These are phyloP conservation scores for Ophiostoma novo-ulmi DNA, from an alignment of 2,329 filamentous ascomycete genomes.

Conservation along the genomic window DNA sequence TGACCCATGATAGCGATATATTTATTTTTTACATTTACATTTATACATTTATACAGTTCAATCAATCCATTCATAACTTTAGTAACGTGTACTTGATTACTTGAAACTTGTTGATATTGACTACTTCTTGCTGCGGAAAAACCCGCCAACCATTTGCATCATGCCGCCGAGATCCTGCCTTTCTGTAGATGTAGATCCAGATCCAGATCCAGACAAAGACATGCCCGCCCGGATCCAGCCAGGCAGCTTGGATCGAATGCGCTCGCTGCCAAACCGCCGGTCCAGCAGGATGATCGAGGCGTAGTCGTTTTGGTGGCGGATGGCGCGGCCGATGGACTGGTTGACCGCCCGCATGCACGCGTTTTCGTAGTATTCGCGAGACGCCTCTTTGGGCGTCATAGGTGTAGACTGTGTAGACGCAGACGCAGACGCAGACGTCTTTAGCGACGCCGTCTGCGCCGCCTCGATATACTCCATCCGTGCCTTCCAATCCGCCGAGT, in stretches of 20 bases:
- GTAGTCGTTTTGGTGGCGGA: slow-evolving; percentile 82
- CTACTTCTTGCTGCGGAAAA: slow-evolving; percentile 45
- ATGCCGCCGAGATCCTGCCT: slow-evolving; percentile 51
- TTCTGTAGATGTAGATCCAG: slow-evolving; percentile 29
- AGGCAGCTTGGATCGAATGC: slow-evolving; percentile 75
- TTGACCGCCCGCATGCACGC: slow-evolving; percentile 96
- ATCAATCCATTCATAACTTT: too few species aligned
- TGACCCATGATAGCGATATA: background rate
- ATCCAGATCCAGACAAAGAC: slow-evolving; percentile 17
- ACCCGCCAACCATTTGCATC: slow-evolving; percentile 53
- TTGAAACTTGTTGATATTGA: background rate
- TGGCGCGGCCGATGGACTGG: slow-evolving; percentile 89
- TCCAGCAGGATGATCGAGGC: slow-evolving; percentile 86
- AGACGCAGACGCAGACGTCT: slow-evolving; percentile 8
- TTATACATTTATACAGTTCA: background rate
- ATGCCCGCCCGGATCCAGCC: slow-evolving; percentile 80
- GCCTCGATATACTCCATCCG: slow-evolving; percentile 80
- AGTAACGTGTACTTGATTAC: too few species aligned
- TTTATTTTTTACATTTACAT: background rate
- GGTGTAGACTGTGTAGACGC: background rate
- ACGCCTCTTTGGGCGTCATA: slow-evolving; percentile 48
- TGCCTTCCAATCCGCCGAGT: slow-evolving; percentile 86
- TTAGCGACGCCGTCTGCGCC: background rate
- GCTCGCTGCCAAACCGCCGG: slow-evolving; percentile 65
- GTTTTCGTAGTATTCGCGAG: slow-evolving; percentile 85